Conservation (phyloP, 768 basidiomycete genomes). For the Amanita jacksonii region DNA sequence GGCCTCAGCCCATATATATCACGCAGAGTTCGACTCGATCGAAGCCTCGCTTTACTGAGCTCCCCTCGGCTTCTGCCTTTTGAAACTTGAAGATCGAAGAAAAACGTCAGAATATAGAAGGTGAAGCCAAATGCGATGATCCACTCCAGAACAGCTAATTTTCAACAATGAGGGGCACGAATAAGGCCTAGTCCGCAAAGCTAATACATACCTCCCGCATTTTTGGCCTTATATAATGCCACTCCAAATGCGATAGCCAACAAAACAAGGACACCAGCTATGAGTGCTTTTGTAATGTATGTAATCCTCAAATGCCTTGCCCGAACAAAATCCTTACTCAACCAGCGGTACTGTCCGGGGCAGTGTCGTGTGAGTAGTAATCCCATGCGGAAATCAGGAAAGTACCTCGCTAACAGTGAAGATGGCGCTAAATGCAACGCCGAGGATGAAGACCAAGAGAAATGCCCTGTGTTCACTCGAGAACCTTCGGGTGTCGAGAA, state of each 20-base stretch:
- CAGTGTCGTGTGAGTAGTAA: background rate
- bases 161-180: background rate
- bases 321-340: slow-evolving; percentile 44
- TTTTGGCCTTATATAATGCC: slow-evolving; percentile 30
- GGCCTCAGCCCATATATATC: slow-evolving; percentile 6
- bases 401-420: slow-evolving; percentile 63
- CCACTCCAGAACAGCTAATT: slow-evolving; percentile 67
- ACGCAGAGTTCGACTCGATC: slow-evolving; percentile 5
- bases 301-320: slow-evolving; percentile 37
- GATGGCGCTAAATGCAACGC: slow-evolving; percentile 62
- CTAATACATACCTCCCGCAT: slow-evolving; percentile 41
- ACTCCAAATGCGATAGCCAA: slow-evolving; percentile 57
- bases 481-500: slow-evolving; percentile 59
- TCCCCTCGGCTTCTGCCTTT: slow-evolving; percentile 43
- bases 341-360: slow-evolving; percentile 46
- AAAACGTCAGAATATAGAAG: slow-evolving; percentile 65
- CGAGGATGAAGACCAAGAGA: slow-evolving; percentile 64
- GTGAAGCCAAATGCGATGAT: slow-evolving; percentile 62
- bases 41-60: slow-evolving; percentile 25
- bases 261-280: slow-evolving; percentile 47
- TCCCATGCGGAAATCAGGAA: background rate
- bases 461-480: slow-evolving; percentile 45
- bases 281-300: slow-evolving; percentile 53
- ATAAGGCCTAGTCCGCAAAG: too few species aligned
- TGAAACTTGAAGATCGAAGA: slow-evolving; percentile 56